Evolutionary conservation across 1,284 basidiomycete genomes (phyloP), one percentile per base, ranked within the genome.

Genomic region (Porodaedalea pini): DNA sequence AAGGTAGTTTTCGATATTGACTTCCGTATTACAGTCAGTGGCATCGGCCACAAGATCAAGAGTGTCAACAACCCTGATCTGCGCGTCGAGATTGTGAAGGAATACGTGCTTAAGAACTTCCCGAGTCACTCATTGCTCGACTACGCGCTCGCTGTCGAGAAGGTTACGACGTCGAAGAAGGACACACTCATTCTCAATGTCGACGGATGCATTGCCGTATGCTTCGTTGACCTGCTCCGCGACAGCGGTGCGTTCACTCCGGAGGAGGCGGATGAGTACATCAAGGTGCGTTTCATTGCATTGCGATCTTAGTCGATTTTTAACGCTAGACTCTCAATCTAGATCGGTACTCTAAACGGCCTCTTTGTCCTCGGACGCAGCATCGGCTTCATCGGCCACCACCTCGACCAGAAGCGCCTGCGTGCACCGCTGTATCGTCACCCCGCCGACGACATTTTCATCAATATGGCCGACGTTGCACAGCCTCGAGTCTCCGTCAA

Each of bases 41-140:
- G 96, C 81, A 99, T 99, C 67, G 96, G 96, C 57, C 96, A 99
- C 87, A 98, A 98, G 85, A 98, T 99, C 82, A 99, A 99, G 88
- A 93, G 90, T 65, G 92, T 94, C 69, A 95, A 93, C 77, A 97
- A 97, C 85, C 94, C 94, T 58, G 93, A 96, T 80, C 78, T 94
- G 52, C 94, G 96, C 73, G 96, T 99, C 66, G 90, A 95, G 77
- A 89, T 99, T 59, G 95, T 99, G 62, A 98, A 98, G 82, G 94
- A 97, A 77, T 99, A 92, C 69, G 95, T 97, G 61, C 79, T 73
- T 75, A 94, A 97, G 78, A 79, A 97, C 82, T 99, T 99, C 91
- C 95, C 95, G 5, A 88, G 86, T 71, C 85, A 94, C 78, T 85
- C 83, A 64, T 79, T 94, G 61, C 86, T 99, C 70, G 96, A 99